These are phyloP conservation scores for Mycosphaerella sp. DNA, from an alignment of 2,329 filamentous ascomycete genomes.

Conservation along the genomic window DNA sequence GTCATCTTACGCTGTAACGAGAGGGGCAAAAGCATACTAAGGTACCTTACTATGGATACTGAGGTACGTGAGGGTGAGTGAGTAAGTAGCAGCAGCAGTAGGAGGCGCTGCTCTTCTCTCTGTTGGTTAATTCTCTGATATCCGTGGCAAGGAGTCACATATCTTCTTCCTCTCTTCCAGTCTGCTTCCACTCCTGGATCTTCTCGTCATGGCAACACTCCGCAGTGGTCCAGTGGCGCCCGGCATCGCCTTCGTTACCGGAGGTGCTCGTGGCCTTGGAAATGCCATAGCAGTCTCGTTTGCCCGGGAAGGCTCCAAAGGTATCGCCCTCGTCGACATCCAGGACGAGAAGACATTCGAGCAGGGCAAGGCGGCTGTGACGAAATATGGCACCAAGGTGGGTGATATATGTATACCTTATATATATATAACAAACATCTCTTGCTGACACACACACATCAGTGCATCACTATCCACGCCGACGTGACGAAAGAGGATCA, in stretches of 20 bases:
- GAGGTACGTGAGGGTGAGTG: too few relatives aligned
- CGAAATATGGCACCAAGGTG: slow-evolving; percentile 24
- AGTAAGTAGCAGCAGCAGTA: too few relatives aligned
- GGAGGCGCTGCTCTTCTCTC: too few relatives aligned
- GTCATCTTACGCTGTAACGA: neutral
- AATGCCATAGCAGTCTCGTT: slow-evolving; percentile 28
- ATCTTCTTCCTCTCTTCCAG: neutral
- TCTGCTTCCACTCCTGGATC: too few relatives aligned
- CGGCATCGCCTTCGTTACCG: slow-evolving; percentile 28
- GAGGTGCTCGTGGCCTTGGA: slow-evolving; percentile 25
- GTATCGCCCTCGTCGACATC: slow-evolving; percentile 26
- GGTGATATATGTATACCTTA: too few relatives aligned
- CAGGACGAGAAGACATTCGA: slow-evolving; percentile 22
- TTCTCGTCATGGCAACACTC: neutral
- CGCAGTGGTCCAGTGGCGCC: slow-evolving; percentile 24
- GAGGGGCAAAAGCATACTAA: neutral
- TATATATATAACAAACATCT: neutral
- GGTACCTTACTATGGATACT: too few relatives aligned
- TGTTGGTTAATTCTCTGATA: too few relatives aligned
- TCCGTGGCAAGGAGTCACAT: too few relatives aligned
- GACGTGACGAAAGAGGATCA: slow-evolving; percentile 33
- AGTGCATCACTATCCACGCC: slow-evolving; percentile 24
- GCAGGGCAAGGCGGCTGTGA: slow-evolving; percentile 22
- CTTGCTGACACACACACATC: neutral
- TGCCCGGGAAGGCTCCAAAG: slow-evolving; percentile 26